Base-by-base conservation (phyloP, 371 early-diverging fungal genomes). In the Ordospora colligata region DNA sequence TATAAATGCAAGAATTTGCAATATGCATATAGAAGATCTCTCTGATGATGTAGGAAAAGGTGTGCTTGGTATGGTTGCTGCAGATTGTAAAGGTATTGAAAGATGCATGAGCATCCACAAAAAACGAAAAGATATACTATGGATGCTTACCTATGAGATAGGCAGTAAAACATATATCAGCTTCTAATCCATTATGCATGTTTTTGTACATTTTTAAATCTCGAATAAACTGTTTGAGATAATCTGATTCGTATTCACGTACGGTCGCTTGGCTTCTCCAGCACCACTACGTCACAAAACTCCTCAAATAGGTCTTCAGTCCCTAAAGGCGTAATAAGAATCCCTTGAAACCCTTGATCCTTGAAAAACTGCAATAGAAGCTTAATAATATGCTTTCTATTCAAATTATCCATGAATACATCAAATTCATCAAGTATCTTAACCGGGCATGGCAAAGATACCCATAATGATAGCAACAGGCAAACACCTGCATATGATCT, bases 381-480 rank as follows among this genome's bases (percentile, higher is more conserved):
- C n/a, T 79, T 46, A 17, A 85, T 73, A 19, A 82, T 77, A 12
- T 67, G 77, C 40, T 82, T 83, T 53, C 85, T 79, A 64, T 84
- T 85, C 19, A 79, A 52, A 42, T 68, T 51, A 58, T 88, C 98
- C 97, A 96, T 96, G 81, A 95, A 99, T 14, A 99, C 97, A 85
- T 98, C 99, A 87, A 94, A 99, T 87, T 99, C 99, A 85, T 99
- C 99, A 76, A 99, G 85, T 66, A 93, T 90, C 40, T 95, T 87
- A 54, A 99, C 88, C 2, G 97, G 94, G 22, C 92, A 90, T 14
- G 89, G 87, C 88, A 97, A 92, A 19, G 90, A 88, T 62, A 93
- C 91, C 99, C 99, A 99, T 37, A 99, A 85, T 10, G 94, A 86
- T 54, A 98, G 84, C 23, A 99, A 86, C 64, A 99, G 86, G 81